phyloP scores from a whole-genome alignment of 495 filamentous ascomycete species.

The Pseudomonodictys pantanalensis region DNA sequence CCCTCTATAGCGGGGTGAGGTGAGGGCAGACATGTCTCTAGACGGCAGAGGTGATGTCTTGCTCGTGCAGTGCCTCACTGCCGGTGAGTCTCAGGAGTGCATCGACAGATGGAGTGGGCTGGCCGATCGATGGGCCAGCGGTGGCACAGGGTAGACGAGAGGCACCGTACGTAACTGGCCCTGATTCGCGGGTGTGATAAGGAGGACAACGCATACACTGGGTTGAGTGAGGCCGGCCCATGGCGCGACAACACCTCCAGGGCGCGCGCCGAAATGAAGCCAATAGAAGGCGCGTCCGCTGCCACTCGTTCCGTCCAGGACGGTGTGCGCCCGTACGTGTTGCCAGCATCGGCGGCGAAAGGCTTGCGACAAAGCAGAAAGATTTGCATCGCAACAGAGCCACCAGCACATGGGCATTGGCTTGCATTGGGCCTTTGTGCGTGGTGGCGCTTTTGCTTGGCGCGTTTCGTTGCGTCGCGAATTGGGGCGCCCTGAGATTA shows the following conservation, averaged over 20 bases:
- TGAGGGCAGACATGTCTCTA: neutral
- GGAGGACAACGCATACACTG: conserved; percentile 27
- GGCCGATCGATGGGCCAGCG: neutral
- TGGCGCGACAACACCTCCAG: conserved; percentile 3
- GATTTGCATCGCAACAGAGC: neutral
- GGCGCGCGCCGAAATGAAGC: neutral
- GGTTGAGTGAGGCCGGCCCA: neutral
- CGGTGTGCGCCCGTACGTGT: neutral
- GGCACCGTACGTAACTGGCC: conserved; percentile 10
- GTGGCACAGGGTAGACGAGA: neutral
- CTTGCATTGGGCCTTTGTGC: neutral
- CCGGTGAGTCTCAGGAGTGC: neutral
- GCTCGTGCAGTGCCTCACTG: neutral
- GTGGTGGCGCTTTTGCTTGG: neutral
- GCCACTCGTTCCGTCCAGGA: neutral
- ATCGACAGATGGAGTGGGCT: neutral
- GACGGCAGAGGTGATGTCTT: neutral
- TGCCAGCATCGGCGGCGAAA: neutral
- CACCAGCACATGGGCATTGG: neutral
- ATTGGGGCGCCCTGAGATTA: neutral
- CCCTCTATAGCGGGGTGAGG: no score
- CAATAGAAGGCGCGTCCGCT: conserved; percentile 1
- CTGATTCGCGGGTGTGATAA: conserved; percentile 29
- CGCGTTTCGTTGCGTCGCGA: conserved; percentile 13
- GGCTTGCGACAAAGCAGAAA: neutral